Evolutionary conservation across 495 filamentous ascomycete genomes (phyloP), one percentile per base, ranked within the genome.

Genomic region (Aspergillus steynii): DNA sequence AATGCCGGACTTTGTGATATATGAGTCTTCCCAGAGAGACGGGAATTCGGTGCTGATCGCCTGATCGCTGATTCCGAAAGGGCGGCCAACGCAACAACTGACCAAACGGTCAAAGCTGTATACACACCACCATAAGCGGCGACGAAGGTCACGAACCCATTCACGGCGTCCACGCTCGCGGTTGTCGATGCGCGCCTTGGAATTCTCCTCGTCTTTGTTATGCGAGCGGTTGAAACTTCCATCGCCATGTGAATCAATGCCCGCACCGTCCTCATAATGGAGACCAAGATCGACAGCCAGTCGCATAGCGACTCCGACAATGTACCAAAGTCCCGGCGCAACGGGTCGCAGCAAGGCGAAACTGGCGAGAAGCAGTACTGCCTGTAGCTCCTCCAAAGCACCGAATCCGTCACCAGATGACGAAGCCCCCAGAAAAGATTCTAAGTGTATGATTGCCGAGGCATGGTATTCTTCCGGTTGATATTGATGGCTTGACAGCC

Each of bases 381-480:
- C 92, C 70, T 98, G 94, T 47, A 98, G 80, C 71, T 97, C 93
- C 72, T 97, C 93, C 60, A 98, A 72, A 0, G 92, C 93, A 14
- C 90, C 90, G 62, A 86, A 87, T 1, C 88, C 85, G 59, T 89
- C 86, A 37, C 75, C 72, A 5, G 82, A 74, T 12, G 80, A 77
- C 29, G 86, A 87, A 29, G 84, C 87, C 12, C 88, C 87, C 0
- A 97, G 81, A 67, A 95, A 96, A 1, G 88, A 87, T 70, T 97
- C 94, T 15, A 97, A 79, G 69, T 98, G 90, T 42, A 96, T 83
- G 62, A 97, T 93, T 3, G 94, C 94, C 55, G 91, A 91, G 5
- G 94, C 93, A 73, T 98, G 94, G 71, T 98, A 98, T 71, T 96
- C 92, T 74, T 98, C 94, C 2, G 94, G 91, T 69, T 94, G 92